Percentiles rank a stretch among this genome's conserved stretches.
Conservation (phyloP, 371 early-diverging fungal genomes). For the Thermomucor indicae-seudaticae region DNA sequence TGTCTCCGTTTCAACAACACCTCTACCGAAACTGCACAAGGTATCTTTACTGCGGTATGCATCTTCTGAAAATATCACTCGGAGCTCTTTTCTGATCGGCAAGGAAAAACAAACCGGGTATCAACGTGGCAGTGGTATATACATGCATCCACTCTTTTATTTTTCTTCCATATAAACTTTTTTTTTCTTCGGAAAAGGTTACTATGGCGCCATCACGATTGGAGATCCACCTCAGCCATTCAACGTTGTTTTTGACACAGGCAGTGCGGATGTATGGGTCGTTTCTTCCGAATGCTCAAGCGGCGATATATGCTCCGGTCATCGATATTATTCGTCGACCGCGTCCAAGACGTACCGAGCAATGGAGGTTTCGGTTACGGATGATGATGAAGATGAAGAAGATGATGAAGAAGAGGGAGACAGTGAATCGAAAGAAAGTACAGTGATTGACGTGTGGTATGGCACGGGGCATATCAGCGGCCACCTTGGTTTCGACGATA, state of each 20-base stretch:
- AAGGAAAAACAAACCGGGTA: constrained; percentile 37
- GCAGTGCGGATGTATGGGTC: constrained; percentile 81
- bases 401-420: constrained; percentile 7
- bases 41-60: neutral
- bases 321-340: constrained; percentile 13
- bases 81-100: neutral
- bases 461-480: constrained; percentile 61
- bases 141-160: neutral
- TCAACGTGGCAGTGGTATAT: constrained; percentile 39
- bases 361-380: neutral
- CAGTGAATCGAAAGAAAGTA: neutral
- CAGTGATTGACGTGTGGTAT: constrained; percentile 56
- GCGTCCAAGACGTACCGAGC: constrained; percentile 8
- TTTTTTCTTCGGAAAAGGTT: constrained; percentile 25
- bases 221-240: constrained; percentile 70
- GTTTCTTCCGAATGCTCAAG: constrained; percentile 85
- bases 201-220: constrained; percentile 57
- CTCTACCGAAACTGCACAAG: neutral
- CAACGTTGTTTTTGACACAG: constrained; percentile 73
- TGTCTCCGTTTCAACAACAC: neutral
- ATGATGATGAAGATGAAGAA: constrained; percentile 2
- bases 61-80: neutral
- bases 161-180: neutral
- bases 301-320: constrained; percentile 47
- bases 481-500: constrained; percentile 44